Conservation (phyloP, 2,329 filamentous ascomycete species). For the Ophiocordyceps unilateralis region DNA sequence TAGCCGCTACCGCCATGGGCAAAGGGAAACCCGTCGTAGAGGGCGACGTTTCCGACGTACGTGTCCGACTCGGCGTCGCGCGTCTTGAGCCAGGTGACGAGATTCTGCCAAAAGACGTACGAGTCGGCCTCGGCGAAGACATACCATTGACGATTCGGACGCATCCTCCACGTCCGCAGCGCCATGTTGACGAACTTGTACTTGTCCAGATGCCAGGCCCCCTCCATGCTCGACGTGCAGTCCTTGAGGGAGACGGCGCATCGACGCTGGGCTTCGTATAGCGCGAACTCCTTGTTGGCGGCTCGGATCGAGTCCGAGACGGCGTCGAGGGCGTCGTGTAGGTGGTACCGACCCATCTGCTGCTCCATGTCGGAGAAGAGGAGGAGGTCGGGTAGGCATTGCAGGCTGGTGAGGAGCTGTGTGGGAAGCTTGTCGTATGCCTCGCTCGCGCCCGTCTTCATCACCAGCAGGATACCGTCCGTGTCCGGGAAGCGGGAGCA, state of each 20-base stretch:
- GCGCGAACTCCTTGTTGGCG: constrained; percentile 24
- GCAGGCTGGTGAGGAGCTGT: constrained; percentile 35
- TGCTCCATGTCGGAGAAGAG: constrained; percentile 42
- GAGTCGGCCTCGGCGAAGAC: constrained; percentile 43
- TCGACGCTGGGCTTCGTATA: constrained; percentile 26
- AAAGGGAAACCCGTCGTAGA: constrained; percentile 26
- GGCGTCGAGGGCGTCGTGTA: constrained; percentile 23
- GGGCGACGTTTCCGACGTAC: constrained; percentile 34
- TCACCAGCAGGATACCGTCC: constrained; percentile 29
- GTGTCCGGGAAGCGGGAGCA: constrained; percentile 25
- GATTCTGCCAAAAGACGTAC: constrained; percentile 37
- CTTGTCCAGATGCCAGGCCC: constrained; percentile 38
- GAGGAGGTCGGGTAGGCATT: constrained; percentile 35
- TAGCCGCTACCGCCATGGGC: constrained; percentile 43
- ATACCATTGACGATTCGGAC: constrained; percentile 38
- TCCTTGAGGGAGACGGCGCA: constrained; percentile 29
- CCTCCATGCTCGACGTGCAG: constrained; percentile 16
- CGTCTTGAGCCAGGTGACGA: constrained; percentile 30
- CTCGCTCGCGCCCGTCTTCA: constrained; percentile 43
- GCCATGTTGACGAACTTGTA: constrained; percentile 45
- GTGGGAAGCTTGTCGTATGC: constrained; percentile 34
- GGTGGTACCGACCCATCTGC: constrained; percentile 27
- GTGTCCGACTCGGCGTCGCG: constrained; percentile 20
- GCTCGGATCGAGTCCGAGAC: constrained; percentile 19
- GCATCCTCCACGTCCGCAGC: constrained; percentile 34